phyloP scores from a whole-genome alignment of 2,329 filamentous ascomycete genomes.

The Clonostachys rosea region DNA sequence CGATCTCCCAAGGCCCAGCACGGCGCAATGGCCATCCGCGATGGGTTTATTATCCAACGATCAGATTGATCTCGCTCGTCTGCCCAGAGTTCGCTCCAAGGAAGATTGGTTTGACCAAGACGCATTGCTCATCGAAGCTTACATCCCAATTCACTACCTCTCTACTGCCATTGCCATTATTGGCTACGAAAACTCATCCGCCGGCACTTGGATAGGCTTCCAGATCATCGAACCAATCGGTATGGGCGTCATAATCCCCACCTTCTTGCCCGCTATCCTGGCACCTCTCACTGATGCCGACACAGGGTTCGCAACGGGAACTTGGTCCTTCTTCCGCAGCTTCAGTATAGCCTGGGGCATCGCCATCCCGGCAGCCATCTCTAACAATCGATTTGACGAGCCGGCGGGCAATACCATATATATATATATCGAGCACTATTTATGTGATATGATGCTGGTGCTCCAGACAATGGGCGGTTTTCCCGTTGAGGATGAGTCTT shows the following conservation, averaged over 20 bases:
- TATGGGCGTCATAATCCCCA: conserved; percentile 31
- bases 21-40: too few relatives aligned
- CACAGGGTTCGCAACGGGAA: conserved; percentile 6
- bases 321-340: conserved; percentile 33
- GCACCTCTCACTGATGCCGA: conserved; percentile 15
- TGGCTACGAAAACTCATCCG: conserved; percentile 24
- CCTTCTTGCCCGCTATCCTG: conserved; percentile 35
- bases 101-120: too few relatives aligned
- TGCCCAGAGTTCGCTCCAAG: too few relatives aligned
- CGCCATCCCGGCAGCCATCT: conserved; percentile 34
- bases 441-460: too few relatives aligned
- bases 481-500: too few relatives aligned
- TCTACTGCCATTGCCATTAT: conserved; percentile 21
- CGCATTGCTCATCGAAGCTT: conserved; percentile 5
- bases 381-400: conserved; percentile 5
- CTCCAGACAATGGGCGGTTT: too few relatives aligned
- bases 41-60: too few relatives aligned
- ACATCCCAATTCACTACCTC: conserved; percentile 20
- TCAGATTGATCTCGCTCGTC: too few relatives aligned
- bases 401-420: conserved; percentile 5
- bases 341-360: conserved; percentile 43
- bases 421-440: too few relatives aligned
- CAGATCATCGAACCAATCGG: conserved; percentile 33
- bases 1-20: too few relatives aligned
- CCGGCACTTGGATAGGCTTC: conserved; percentile 32